phyloP scores from a whole-genome alignment of 2,329 filamentous ascomycete genomes.

The Sphaerulina populicola region DNA sequence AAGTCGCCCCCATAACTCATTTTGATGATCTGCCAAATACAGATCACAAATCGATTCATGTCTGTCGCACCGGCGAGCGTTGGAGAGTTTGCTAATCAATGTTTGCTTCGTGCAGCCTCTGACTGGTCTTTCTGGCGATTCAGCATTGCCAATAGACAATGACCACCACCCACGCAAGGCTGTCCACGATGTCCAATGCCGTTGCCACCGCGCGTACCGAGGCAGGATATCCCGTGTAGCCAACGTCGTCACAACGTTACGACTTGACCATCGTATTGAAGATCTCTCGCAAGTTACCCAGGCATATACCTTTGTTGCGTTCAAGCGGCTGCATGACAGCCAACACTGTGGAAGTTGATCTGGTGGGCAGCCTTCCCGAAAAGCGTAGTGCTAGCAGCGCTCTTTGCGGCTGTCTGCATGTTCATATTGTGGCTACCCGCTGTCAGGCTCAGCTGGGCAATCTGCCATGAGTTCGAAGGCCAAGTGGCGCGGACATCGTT shows the following conservation, averaged over 20 bases:
- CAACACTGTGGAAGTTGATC: no score
- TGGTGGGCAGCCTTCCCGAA: not conserved
- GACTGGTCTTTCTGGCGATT: conserved; percentile 6
- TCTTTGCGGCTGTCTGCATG: not conserved
- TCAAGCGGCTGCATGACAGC: no score
- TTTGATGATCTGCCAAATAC: not conserved
- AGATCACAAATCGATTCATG: not conserved
- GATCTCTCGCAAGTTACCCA: no score
- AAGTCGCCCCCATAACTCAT: not conserved
- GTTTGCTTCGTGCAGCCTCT: conserved; percentile 10
- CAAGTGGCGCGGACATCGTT: no score
- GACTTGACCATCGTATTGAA: no score
- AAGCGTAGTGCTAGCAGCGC: not conserved
- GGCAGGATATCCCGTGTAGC: not conserved
- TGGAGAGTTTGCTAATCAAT: conserved; percentile 10
- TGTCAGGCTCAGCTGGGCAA: not conserved
- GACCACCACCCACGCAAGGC: not conserved
- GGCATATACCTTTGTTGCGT: no score
- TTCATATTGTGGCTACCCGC: not conserved
- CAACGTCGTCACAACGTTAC: no score
- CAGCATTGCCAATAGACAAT: not conserved
- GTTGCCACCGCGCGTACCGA: not conserved
- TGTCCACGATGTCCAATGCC: not conserved
- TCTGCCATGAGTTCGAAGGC: not conserved
- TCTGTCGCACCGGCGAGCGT: not conserved